phyloP scores from a whole-genome alignment of 179 eudicot genomes.

The Silene vulgaris region DNA sequence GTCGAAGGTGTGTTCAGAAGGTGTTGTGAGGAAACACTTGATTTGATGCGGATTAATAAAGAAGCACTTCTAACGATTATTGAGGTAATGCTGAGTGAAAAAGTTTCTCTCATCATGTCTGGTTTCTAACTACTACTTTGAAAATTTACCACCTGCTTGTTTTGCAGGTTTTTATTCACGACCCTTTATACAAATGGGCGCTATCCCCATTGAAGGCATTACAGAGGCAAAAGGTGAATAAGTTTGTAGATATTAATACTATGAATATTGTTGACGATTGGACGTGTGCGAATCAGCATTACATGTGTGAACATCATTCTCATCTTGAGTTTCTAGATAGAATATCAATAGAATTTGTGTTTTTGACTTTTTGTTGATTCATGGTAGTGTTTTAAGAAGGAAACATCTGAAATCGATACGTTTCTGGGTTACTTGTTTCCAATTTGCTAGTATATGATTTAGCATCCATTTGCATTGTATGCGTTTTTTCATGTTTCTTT shows the following conservation, averaged over 20 bases:
- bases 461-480: constrained; percentile 4
- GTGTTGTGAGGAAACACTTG: constrained; percentile 91
- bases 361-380: neutral
- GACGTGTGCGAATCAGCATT: neutral
- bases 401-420: neutral
- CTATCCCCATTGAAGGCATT: constrained; percentile 90
- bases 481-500: neutral
- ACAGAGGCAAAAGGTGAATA: constrained; percentile 80
- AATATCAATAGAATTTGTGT: neutral
- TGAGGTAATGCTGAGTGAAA: constrained; percentile 47
- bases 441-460: neutral
- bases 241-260: constrained; percentile 10
- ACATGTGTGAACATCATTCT: neutral
- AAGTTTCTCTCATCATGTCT: neutral
- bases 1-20: constrained; percentile 96
- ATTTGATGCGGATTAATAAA: constrained; percentile 90
- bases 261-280: neutral
- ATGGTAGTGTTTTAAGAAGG: neutral
- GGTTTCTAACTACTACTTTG: neutral
- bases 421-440: neutral
- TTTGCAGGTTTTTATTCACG: constrained; percentile 94
- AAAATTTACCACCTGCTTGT: constrained; percentile 14
- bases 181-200: constrained; percentile 97
- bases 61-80: constrained; percentile 91
- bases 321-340: neutral